Base-by-base conservation (phyloP, 2,329 filamentous ascomycete species). In the Nothomitra cinnamomea region DNA sequence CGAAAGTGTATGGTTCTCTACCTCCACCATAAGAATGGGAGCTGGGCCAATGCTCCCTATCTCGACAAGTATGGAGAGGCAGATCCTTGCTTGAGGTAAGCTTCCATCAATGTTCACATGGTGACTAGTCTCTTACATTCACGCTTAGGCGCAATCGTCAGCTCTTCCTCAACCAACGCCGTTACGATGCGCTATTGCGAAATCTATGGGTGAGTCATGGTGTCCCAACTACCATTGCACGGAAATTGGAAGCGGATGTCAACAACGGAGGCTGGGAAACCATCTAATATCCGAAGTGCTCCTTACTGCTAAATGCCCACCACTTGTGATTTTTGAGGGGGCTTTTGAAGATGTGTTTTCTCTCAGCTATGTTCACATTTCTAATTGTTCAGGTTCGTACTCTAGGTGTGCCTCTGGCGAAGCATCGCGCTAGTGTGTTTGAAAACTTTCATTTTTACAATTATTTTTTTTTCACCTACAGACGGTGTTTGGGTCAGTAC, bases 241-340 rank as follows among this genome's bases (percentile, higher is more conserved):
- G 92, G 59, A 90, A 87, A 67, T 69, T 98, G 59, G 92, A 98
- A 71, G 84, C 87, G 13, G 92, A 98, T 66, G 87, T 95, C 45
- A 98, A 98, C 64, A 95, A 87, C 61, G 92, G 92, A 0, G 92
- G 92, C 0, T 98, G 92, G 92, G 92, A 98, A 71, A 95, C 72
- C 35, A 60, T 75, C 58, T 75, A 55, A 63, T 22, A 48, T 5
- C n/a, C 40, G n/a, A n/a, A n/a, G n/a, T n/a, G n/a, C n/a, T n/a
- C n/a, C n/a, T n/a, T n/a, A n/a, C n/a, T n/a, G n/a, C n/a, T n/a
- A n/a, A n/a, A n/a, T n/a, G n/a, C n/a, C n/a, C n/a, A n/a, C n/a
- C n/a, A n/a, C n/a, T n/a, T n/a, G n/a, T 32, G 28, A 32, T 32
- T 32, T 32, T 32, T 32, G 28, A 4, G 28, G 28, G n/a, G n/a